Evolutionary conservation across 441 rosid genomes (phyloP).

Genomic region (Dalechampia spathulata): DNA sequence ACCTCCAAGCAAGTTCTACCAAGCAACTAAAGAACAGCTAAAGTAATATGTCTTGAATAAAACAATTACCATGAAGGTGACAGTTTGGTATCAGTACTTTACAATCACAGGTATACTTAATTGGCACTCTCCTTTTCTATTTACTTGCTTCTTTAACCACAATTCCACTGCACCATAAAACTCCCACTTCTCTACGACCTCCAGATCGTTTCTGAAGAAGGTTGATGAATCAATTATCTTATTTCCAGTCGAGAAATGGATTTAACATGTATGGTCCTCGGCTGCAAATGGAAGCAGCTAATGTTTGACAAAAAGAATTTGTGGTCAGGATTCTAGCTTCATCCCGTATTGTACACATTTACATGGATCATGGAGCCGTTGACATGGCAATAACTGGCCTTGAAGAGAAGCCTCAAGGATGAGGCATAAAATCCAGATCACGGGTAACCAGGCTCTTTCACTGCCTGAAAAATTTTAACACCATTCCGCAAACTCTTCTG

Average conservation of each 20-base stretch:
- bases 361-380: slow-evolving; percentile 14
- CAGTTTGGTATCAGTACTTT: no score
- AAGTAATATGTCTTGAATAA: no score
- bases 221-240: background rate
- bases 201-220: no score
- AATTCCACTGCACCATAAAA: no score
- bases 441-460: slow-evolving; percentile 6
- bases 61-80: no score
- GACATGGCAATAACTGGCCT: slow-evolving; percentile 9
- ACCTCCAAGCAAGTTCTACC: background rate
- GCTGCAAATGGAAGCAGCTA: slow-evolving; percentile 19
- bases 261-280: slow-evolving; percentile 16
- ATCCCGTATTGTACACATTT: slow-evolving; percentile 25
- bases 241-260: slow-evolving; percentile 18
- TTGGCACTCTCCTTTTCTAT: no score
- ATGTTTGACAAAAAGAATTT: slow-evolving; percentile 16
- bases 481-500: slow-evolving; percentile 18
- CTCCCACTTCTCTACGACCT: no score
- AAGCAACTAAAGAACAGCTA: no score
- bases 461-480: slow-evolving; percentile 19
- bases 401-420: slow-evolving; percentile 10
- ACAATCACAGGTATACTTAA: no score
- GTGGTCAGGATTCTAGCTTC: slow-evolving; percentile 15
- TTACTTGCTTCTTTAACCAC: no score
- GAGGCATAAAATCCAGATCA: slow-evolving; percentile 15